Evolutionary conservation across 805 yeast genomes (phyloP).

Genomic region (Isabelozyma heimii): DNA sequence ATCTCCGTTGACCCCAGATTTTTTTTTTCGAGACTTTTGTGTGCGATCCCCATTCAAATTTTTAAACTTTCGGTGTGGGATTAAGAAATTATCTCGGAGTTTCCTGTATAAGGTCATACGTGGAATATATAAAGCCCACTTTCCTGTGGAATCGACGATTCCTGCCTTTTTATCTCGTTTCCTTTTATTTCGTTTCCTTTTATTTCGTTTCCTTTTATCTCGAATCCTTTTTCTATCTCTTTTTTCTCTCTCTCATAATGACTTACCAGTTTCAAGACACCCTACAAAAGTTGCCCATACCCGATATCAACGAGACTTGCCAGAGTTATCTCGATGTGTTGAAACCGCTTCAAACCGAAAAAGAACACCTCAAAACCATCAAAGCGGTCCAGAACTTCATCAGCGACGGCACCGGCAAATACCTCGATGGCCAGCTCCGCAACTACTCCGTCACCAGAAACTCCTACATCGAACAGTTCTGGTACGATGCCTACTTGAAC

Average conservation of each 20-base stretch:
- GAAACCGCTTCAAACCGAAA: conserved; percentile 77
- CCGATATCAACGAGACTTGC: conserved; percentile 68
- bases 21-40: background rate
- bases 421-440: conserved; percentile 62
- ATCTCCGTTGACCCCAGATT: background rate
- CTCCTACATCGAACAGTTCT: conserved; percentile 88
- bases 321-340: conserved; percentile 61
- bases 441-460: conserved; percentile 62
- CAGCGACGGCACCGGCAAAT: conserved; percentile 47
- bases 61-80: background rate
- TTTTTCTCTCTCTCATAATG: conserved; percentile 2
- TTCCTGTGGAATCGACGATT: background rate
- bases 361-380: conserved; percentile 61
- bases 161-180: no score
- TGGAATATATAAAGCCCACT: background rate
- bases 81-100: background rate
- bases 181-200: no score
- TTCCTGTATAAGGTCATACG: background rate
- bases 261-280: conserved; percentile 62
- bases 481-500: conserved; percentile 87
- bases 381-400: conserved; percentile 58
- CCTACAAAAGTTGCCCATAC: conserved; percentile 74
- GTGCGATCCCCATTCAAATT: background rate
- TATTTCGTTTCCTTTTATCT: no score
- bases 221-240: background rate